Evolutionary conservation across 805 yeast genomes (phyloP), one percentile per base, ranked within the genome.

Genomic region (Cyberlindnera mrakii): DNA sequence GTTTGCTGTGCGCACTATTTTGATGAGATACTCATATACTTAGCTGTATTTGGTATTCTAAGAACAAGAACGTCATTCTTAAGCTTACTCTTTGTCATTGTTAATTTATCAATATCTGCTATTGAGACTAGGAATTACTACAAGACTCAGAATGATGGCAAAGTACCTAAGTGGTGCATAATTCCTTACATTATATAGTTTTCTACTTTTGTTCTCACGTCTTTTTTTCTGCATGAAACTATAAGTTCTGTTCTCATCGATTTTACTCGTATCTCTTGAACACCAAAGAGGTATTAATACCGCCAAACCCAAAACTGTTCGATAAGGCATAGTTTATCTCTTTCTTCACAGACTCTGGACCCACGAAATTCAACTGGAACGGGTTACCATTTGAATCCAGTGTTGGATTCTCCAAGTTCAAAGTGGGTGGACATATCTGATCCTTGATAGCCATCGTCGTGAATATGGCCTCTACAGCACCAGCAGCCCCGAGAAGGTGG

Each of bases 301-400:
- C 99, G 7, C 99, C 99, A 66, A 93, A 93, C 0, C 99, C 99
- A 65, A 95, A 91, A 53, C 96, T 87, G 57, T 93, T 93, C 38
- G 88, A 78, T 53, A 93, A 48, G 0, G 91, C 97, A 49, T 75
- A 71, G 3, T 72, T 55, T 4, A 85, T 58, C 2, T 60, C 53
- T 19, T 60, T 67, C 35, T 66, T 55, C n/a, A 63, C 54, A 9
- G 84, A 69, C 11, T 55, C 49, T 1, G 77, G 72, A 6, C 83
- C 81, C 4, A 57, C 56, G 52, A 82, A 84, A 57, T 85, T 80
- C 45, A 76, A 68, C 3, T 65, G 59, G 50, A 76, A 77, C 30
- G 64, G 65, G 3, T 53, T 64, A 1, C 60, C 55, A 43, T 72
- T 76, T n/a, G 66, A 75, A 17, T 64, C 65, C 20, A 71, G 74